Evolutionary conservation across 2,329 filamentous ascomycete species (phyloP).

Genomic region (Phoma herbarum): DNA sequence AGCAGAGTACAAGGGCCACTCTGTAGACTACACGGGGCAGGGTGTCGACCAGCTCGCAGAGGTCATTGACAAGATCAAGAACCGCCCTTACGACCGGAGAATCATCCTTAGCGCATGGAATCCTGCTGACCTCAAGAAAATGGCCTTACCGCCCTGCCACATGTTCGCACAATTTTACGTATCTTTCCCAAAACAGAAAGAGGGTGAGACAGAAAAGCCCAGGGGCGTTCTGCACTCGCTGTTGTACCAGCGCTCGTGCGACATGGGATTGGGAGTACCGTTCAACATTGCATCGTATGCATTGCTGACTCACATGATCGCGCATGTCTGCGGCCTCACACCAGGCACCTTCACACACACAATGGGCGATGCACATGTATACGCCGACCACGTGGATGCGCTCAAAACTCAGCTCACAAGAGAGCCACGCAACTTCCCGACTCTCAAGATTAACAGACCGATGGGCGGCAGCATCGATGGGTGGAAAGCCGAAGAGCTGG

Average conservation of each 20-base stretch:
- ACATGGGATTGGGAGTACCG: slow-evolving; percentile 96
- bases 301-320: slow-evolving; percentile 92
- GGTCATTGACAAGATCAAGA: slow-evolving; percentile 84
- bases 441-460: slow-evolving; percentile 74
- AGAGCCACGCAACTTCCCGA: slow-evolving; percentile 83
- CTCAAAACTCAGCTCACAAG: slow-evolving; percentile 80
- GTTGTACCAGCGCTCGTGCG: slow-evolving; percentile 91
- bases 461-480: slow-evolving; percentile 82
- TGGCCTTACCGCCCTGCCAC: slow-evolving; percentile 94
- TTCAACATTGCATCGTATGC: slow-evolving; percentile 99
- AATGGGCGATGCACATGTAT: slow-evolving; percentile 98
- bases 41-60: slow-evolving; percentile 94
- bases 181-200: slow-evolving; percentile 66
- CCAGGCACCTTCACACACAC: slow-evolving; percentile 91
- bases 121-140: slow-evolving; percentile 80
- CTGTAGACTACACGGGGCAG: slow-evolving; percentile 83
- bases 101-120: slow-evolving; percentile 97
- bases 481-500: slow-evolving; percentile 88
- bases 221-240: slow-evolving; percentile 83
- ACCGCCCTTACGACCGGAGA: slow-evolving; percentile 85
- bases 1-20: slow-evolving; percentile 74
- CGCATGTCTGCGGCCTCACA: slow-evolving; percentile 82
- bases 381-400: slow-evolving; percentile 90
- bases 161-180: slow-evolving; percentile 99
- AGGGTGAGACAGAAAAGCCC: slow-evolving; percentile 43